phyloP scores from a whole-genome alignment of 805 yeast genomes.

The Scheffersomyces ergatensis region DNA sequence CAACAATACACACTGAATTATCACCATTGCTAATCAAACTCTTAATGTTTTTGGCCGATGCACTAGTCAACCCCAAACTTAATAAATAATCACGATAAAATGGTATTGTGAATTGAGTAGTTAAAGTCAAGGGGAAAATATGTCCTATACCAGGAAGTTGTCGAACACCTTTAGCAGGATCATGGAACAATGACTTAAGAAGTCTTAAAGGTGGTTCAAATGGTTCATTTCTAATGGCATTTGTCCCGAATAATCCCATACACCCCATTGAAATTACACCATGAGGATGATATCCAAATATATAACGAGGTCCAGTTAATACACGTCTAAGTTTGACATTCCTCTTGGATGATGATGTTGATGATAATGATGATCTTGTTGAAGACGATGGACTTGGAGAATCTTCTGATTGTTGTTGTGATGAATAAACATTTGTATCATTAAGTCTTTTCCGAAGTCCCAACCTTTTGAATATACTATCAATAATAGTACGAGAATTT shows the following conservation, averaged over 20 bases:
- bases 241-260: conserved; percentile 76
- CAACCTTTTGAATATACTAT: conserved; percentile 29
- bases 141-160: conserved; percentile 81
- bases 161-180: conserved; percentile 67
- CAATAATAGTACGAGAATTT: conserved; percentile 32
- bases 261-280: conserved; percentile 93
- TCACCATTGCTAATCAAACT: conserved; percentile 59
- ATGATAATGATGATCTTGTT: conserved; percentile 3
- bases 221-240: conserved; percentile 42
- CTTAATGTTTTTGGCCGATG: conserved; percentile 69
- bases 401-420: background rate
- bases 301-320: conserved; percentile 67
- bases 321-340: conserved; percentile 21
- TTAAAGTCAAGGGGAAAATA: conserved; percentile 72
- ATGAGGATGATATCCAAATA: conserved; percentile 95
- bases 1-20: conserved; percentile 81
- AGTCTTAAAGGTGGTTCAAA: conserved; percentile 32
- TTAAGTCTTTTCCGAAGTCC: conserved; percentile 39
- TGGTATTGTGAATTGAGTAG: conserved; percentile 81
- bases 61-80: conserved; percentile 81
- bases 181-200: conserved; percentile 42
- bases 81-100: conserved; percentile 82
- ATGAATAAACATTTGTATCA: conserved; percentile 11
- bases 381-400: conserved; percentile 1
- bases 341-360: background rate